Evolutionary conservation across 345 rosid species (phyloP).

Genomic region (Raphanus raphanistrum): DNA sequence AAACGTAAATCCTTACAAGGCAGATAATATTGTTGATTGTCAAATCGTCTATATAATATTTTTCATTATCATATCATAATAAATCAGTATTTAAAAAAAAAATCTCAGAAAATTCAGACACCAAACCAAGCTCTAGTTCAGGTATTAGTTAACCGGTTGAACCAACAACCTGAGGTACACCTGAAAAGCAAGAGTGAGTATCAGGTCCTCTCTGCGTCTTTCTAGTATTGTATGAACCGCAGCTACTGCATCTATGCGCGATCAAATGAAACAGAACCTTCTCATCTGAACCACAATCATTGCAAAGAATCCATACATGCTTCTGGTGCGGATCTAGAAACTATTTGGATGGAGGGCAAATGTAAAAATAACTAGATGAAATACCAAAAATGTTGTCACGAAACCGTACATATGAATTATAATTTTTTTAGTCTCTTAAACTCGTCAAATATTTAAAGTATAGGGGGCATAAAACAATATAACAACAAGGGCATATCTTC

Average conservation of each 20-base stretch:
- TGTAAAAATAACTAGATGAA: not conserved
- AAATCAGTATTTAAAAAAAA: too few relatives aligned
- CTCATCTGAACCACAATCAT: slow-evolving; percentile 68
- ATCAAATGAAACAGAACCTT: slow-evolving; percentile 65
- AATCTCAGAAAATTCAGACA: too few relatives aligned
- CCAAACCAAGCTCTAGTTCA: not conserved
- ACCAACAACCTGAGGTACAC: slow-evolving; percentile 50
- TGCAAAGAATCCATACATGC: slow-evolving; percentile 90
- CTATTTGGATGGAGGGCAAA: too few relatives aligned
- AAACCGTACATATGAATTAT: not conserved
- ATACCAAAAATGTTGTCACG: not conserved
- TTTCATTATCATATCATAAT: too few relatives aligned
- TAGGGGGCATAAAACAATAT: not conserved
- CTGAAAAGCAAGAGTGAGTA: slow-evolving; percentile 51
- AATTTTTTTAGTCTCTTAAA: not conserved
- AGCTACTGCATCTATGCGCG: slow-evolving; percentile 68
- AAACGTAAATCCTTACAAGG: too few relatives aligned
- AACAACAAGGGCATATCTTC: not conserved
- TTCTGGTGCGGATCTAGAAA: too few relatives aligned
- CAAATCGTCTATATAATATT: too few relatives aligned
- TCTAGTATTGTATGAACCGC: slow-evolving; percentile 78
- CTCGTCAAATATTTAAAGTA: not conserved
- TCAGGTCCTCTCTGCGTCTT: slow-evolving; percentile 58
- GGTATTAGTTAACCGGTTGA: slow-evolving; percentile 24
- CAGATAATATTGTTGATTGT: too few relatives aligned